These are phyloP conservation scores for Candida gigantensis DNA, from an alignment of 1,139 yeast species.

Conservation along the genomic window DNA sequence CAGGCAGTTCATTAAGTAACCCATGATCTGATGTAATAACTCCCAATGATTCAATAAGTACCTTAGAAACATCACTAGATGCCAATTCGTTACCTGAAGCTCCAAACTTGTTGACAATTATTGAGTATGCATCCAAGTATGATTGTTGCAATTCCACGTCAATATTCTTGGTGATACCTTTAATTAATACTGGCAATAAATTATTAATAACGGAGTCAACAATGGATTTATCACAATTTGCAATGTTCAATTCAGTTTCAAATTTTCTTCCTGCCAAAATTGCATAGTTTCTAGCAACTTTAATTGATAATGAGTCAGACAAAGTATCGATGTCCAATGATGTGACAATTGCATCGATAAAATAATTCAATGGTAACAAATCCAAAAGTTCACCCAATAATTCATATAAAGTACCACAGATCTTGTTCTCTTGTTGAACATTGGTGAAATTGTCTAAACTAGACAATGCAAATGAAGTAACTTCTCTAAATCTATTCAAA, in stretches of 20 bases:
- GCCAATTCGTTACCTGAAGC: conserved; percentile 28
- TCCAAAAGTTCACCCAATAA: conserved; percentile 64
- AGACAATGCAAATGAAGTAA: conserved; percentile 40
- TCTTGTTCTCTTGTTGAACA: conserved; percentile 18
- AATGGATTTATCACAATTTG: conserved; percentile 40
- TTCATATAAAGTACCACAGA: conserved; percentile 35
- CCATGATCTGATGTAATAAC: conserved; percentile 57
- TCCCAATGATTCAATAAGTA: conserved; percentile 50
- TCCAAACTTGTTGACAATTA: conserved; percentile 65
- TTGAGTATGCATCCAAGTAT: conserved; percentile 68
- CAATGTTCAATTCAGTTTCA: conserved; percentile 53
- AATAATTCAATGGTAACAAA: conserved; percentile 72
- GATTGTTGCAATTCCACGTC: conserved; percentile 61
- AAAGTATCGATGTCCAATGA: conserved; percentile 51
- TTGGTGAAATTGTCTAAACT: conserved; percentile 34
- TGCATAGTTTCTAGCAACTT: conserved; percentile 54
- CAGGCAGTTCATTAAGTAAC: conserved; percentile 52
- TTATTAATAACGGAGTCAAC: conserved; percentile 43
- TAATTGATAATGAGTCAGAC: conserved; percentile 33
- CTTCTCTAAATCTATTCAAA: conserved; percentile 44
- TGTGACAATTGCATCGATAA: conserved; percentile 64
- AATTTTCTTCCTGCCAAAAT: conserved; percentile 68
- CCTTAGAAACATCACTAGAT: conserved; percentile 40
- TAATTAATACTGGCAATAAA: conserved; percentile 50
- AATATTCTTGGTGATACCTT: conserved; percentile 41